phyloP scores from a whole-genome alignment of 805 yeast genomes.

The Geotrichum ghanense region DNA sequence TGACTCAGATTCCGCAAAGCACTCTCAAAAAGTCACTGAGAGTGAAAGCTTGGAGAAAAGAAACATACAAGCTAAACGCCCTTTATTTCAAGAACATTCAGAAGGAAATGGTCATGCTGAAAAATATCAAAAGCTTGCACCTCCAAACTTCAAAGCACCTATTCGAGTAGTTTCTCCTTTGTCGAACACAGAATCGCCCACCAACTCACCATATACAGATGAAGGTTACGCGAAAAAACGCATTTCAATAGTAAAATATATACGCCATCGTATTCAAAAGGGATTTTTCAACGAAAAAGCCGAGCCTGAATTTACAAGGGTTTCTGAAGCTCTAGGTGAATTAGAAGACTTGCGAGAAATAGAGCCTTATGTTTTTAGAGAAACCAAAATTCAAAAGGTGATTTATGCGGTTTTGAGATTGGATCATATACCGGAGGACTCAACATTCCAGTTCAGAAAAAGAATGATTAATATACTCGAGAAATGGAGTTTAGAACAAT shows the following conservation, averaged over 20 bases:
- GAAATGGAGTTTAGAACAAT: conserved; percentile 1
- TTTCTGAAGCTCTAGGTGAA: neutral
- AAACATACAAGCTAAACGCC: neutral
- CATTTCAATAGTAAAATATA: neutral
- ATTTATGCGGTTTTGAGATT: neutral
- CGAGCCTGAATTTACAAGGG: neutral
- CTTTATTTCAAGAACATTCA: neutral
- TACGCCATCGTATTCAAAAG: conserved; percentile 1
- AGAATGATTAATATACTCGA: neutral
- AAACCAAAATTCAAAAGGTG: neutral
- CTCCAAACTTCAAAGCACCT: neutral
- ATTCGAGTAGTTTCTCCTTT: neutral
- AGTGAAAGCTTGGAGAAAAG: neutral
- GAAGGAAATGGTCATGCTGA: neutral
- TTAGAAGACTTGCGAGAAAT: neutral
- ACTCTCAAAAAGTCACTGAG: too few relatives aligned
- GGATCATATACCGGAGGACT: neutral
- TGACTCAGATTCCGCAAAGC: too few relatives aligned
- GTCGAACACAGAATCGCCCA: neutral
- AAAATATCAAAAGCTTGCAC: neutral
- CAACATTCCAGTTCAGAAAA: neutral
- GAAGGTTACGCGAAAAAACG: neutral
- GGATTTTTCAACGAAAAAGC: neutral
- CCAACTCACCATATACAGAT: neutral
- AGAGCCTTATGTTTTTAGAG: neutral